Base-by-base conservation (phyloP, 257 asterid genomes). In the Leptodermis oblonga region DNA sequence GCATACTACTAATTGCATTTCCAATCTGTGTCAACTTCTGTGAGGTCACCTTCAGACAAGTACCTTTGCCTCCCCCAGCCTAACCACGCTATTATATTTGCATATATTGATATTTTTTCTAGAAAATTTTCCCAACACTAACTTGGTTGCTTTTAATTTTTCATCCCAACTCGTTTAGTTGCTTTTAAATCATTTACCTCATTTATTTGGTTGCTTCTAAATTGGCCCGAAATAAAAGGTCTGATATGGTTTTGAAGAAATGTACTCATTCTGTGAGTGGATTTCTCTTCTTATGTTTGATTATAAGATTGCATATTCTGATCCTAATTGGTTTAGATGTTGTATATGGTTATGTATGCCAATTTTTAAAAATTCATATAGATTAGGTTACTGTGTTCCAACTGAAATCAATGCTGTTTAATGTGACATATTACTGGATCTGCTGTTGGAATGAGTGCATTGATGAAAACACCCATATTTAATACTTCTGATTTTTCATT, bases 351-450 rank as follows among this genome's bases (percentile, higher is more conserved):
- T n/a, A n/a, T 28, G 31, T 53, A 22, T 8, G 5, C 9, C 30
- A 53, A n/a, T n/a, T 53, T 53, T 53, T 22, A 23, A 28, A 22
- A 52, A n/a, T 2, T 52, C 30, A 10, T 20, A 52, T n/a, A 28
- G 20, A 55, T 55, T 55, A 55, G 36, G 9, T 31, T 55, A 31
- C 15, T n/a, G 7, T 23, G 20, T 22, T 34, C 30, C 30, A 26
- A 55, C 62, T 55, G 62, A 55, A 55, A 26, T 55, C 36, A 25
- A 55, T 55, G 25, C 30, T 53, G 59, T 52, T 22, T 59, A 53
- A 34, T n/a, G 20, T 20, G 36, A 31, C 23, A 61, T 45, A 36
- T 18, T 41, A 53, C 15, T 28, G 20, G 22, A 63, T 10, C 65
- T 55, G 42, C 39, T 71, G 13, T 1, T 62, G 56, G 66, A 45